A percentile compares a stretch with the other conserved stretches of the same genome.
These are phyloP conservation scores for Populus tomentosa DNA, from an alignment of 441 rosid genomes.

Conservation along the genomic window DNA sequence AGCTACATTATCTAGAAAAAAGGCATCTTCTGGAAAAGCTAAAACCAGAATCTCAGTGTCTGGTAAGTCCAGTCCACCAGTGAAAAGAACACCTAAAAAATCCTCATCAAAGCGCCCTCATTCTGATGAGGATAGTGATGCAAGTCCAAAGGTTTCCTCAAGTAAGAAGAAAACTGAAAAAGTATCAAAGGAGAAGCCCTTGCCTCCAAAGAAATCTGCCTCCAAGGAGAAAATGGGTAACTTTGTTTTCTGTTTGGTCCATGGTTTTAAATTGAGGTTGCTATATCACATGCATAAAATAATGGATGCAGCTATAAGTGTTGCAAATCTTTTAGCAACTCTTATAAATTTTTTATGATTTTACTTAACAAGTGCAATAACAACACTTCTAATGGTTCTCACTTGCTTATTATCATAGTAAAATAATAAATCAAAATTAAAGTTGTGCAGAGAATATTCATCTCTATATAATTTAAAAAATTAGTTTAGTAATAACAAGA, in stretches of 20 bases:
- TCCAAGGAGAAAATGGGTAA: constrained; percentile 65
- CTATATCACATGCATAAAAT: not conserved
- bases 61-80: constrained; percentile 37
- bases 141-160: constrained; percentile 58
- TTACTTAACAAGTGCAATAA: not conserved
- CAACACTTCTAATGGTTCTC: not conserved
- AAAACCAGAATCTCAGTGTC: constrained; percentile 39
- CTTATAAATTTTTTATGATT: not conserved
- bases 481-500: not conserved
- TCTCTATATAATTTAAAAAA: not conserved
- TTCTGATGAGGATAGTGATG: constrained; percentile 54
- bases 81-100: constrained; percentile 43
- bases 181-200: constrained; percentile 45
- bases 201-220: constrained; percentile 46
- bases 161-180: constrained; percentile 59
- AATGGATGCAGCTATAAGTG: not conserved
- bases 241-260: not conserved
- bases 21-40: constrained; percentile 51
- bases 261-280: not conserved
- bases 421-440: not conserved
- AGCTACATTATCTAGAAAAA: constrained; percentile 35
- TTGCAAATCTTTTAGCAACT: not conserved
- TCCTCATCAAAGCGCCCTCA: constrained; percentile 40
- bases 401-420: not conserved
- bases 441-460: not conserved